phyloP scores from a whole-genome alignment of 192 early-diverging fungal genomes.

The Umbelopsis isabellina region DNA sequence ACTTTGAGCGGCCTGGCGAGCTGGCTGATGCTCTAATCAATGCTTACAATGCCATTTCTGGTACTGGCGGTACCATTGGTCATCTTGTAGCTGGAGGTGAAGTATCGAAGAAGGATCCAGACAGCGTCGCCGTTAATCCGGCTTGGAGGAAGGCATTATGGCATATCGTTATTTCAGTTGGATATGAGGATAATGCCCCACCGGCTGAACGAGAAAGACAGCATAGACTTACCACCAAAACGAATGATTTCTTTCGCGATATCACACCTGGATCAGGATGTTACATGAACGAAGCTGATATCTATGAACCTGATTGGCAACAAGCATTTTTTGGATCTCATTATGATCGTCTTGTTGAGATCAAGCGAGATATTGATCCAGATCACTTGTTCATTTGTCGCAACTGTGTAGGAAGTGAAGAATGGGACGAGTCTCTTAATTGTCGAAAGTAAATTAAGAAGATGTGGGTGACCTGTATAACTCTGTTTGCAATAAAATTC shows the following conservation, averaged over 20 bases:
- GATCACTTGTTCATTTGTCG: conserved; percentile 45
- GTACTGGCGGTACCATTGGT: neutral
- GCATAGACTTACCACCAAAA: neutral
- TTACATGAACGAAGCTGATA: conserved; percentile 53
- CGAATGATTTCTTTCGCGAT: neutral
- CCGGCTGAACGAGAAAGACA: neutral
- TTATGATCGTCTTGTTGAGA: conserved; percentile 40
- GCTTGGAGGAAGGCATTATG: neutral
- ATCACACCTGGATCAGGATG: conserved; percentile 36
- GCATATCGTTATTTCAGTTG: neutral
- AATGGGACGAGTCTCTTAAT: no score
- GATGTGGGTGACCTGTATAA: neutral
- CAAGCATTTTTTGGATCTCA: conserved; percentile 48
- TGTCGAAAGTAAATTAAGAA: no score
- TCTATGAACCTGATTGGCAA: conserved; percentile 45
- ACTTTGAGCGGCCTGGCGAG: neutral
- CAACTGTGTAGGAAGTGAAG: conserved; percentile 40
- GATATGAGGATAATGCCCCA: neutral
- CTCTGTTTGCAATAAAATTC: neutral
- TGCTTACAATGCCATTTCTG: no score
- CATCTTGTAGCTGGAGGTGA: neutral
- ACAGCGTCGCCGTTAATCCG: neutral
- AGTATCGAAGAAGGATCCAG: neutral
- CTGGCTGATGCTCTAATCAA: no score
- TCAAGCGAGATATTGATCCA: conserved; percentile 52